Evolutionary conservation across 129 eudicot species (phyloP), one percentile per base, ranked within the genome.

Genomic region (Mikania micrantha): DNA sequence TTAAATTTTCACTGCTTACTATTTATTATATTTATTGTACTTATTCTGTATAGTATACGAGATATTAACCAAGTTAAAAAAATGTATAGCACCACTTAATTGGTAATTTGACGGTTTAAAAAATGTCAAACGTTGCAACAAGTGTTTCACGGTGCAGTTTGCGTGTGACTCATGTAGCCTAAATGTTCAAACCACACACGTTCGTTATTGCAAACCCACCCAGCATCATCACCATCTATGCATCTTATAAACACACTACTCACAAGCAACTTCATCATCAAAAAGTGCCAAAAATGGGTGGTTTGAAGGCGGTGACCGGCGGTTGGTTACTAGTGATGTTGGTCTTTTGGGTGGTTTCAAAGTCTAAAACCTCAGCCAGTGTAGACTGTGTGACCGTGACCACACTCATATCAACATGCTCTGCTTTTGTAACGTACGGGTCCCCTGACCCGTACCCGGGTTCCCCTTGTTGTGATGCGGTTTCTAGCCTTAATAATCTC

Each of bases 391-490:
- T 62, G 24, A 78, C 78, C 0, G 82, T 78, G 65, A 78, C 82
- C 19, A 67, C 74, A 9, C 82, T 78, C 17, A 62, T 78, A 47
- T 78, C 82, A 27, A 68, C 82, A 15, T 78, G 82, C 60, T 78
- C 82, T 8, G 47, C 82, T 1, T 73, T 59, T 67, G 78, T 78
- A 22, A 67, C 78, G 8, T 78, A 78, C 16, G 82, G 82, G 9
- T 66, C 82, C 11, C 82, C 82, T 0, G 82, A 78, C 35, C 82
- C 82, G 15, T 73, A 78, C 16, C 78, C 82, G 0, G 75, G 78
- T 9, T 78, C 82, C 12, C 82, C 82, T 10, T 78, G 82, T 36
- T 78, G 78, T 50, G 78, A 72, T 67, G 82, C 82, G 2, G 78
- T 78, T 28, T 53, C 73, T 42, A 73, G 78, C 21, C 54, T 78